Conservation (phyloP, 192 early-diverging fungal species). For the Backusella tarrabulga region DNA sequence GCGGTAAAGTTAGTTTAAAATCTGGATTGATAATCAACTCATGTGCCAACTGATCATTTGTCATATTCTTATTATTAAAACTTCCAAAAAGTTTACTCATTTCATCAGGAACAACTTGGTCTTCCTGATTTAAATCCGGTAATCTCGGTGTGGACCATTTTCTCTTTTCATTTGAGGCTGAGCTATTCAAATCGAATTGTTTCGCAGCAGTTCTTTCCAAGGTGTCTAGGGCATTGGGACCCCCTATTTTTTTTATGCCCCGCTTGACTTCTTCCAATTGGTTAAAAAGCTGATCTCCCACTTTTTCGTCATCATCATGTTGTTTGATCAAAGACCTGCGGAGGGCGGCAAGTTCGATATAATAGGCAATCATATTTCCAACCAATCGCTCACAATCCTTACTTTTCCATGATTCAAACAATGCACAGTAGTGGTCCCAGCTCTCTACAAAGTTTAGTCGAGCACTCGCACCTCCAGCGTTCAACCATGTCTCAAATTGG, state of each 20-base stretch:
- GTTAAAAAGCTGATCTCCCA: slow-evolving; percentile 29
- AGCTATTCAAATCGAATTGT: neutral
- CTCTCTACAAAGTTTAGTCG: slow-evolving; percentile 44
- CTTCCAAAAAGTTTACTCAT: slow-evolving; percentile 34
- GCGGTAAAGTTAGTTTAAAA: slow-evolving; percentile 49
- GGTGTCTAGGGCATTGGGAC: slow-evolving; percentile 7
- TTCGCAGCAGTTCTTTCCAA: neutral
- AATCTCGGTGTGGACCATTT: neutral
- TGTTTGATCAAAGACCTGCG: slow-evolving; percentile 55
- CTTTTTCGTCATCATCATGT: slow-evolving; percentile 19
- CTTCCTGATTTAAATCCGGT: neutral
- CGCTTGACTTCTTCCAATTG: slow-evolving; percentile 25
- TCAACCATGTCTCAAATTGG: slow-evolving; percentile 37
- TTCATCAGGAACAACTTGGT: slow-evolving; percentile 11
- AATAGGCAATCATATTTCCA: slow-evolving; percentile 64
- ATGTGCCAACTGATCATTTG: slow-evolving; percentile 73
- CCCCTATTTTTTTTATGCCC: slow-evolving; percentile 10
- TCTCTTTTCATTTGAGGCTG: neutral
- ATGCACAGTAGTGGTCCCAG: slow-evolving; percentile 57
- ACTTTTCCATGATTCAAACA: slow-evolving; percentile 73
- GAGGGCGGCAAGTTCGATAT: slow-evolving; percentile 62
- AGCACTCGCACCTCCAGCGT: neutral
- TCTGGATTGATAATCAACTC: slow-evolving; percentile 76
- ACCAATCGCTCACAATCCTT: slow-evolving; percentile 61
- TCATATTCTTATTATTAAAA: slow-evolving; percentile 36